Evolutionary conservation across 1,284 basidiomycete genomes (phyloP).

Genomic region (Ceratobasidium sp.): DNA sequence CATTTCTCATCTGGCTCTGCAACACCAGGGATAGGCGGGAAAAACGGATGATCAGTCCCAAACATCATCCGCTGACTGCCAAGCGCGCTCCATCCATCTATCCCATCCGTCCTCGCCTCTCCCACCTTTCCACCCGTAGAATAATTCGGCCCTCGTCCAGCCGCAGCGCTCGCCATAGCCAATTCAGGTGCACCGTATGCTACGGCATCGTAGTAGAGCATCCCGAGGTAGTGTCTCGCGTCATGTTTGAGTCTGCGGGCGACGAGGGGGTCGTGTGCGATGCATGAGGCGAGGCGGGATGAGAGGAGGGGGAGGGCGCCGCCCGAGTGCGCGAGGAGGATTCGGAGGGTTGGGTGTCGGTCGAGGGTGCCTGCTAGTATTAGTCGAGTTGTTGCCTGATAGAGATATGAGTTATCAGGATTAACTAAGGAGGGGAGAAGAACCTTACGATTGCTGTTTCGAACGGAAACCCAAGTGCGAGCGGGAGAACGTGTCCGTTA

Average conservation of each 20-base stretch:
- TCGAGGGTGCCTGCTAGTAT: constrained; percentile 87
- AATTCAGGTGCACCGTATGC: constrained; percentile 66
- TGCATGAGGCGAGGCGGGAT: constrained; percentile 85
- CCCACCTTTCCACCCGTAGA: background rate
- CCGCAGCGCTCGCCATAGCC: constrained; percentile 48
- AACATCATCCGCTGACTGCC: constrained; percentile 78
- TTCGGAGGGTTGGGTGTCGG: constrained; percentile 76
- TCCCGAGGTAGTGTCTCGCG: constrained; percentile 84
- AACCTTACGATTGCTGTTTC: constrained; percentile 84
- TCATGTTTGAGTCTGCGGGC: constrained; percentile 81
- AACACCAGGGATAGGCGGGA: constrained; percentile 76
- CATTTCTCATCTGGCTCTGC: constrained; percentile 70
- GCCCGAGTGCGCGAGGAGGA: constrained; percentile 88
- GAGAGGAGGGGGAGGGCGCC: constrained; percentile 85
- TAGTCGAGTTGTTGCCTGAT: constrained; percentile 80
- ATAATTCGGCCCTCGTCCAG: constrained; percentile 43
- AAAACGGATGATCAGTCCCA: constrained; percentile 92
- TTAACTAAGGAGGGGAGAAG: background rate
- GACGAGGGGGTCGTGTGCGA: constrained; percentile 85
- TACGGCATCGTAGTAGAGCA: constrained; percentile 85
- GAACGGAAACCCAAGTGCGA: constrained; percentile 89
- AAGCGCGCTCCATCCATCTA: constrained; percentile 52
- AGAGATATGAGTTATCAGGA: background rate
- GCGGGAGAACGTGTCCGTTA: constrained; percentile 87
- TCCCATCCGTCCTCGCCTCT: constrained; percentile 13